Conservation (phyloP, 1,284 basidiomycete species). For the Neotropicomus parvogracilis region DNA sequence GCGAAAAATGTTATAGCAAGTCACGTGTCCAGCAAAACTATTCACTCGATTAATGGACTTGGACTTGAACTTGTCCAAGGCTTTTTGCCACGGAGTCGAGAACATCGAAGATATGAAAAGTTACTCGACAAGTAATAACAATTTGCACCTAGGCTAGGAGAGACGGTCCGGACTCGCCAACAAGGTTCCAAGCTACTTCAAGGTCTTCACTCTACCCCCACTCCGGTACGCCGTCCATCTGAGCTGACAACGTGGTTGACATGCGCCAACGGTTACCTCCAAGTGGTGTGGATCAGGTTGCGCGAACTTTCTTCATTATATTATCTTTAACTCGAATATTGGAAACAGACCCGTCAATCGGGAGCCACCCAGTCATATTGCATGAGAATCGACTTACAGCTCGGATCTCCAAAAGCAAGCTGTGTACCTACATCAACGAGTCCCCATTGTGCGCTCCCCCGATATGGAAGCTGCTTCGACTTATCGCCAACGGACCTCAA, state of each 20-base stretch:
- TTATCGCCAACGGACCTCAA: slow-evolving; percentile 13
- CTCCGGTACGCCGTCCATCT: slow-evolving; percentile 4
- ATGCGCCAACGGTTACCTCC: slow-evolving; percentile 16
- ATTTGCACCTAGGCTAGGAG: neutral
- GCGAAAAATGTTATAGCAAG: slow-evolving; percentile 11
- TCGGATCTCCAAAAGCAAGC: slow-evolving; percentile 8
- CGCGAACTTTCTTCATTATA: neutral
- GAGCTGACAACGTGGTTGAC: slow-evolving; percentile 18
- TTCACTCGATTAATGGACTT: too few species aligned
- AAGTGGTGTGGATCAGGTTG: slow-evolving; percentile 6
- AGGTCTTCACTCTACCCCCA: neutral
- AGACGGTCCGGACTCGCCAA: slow-evolving; percentile 4
- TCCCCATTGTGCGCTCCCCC: neutral
- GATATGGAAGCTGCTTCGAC: slow-evolving; percentile 13
- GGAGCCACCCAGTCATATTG: neutral
- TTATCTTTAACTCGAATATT: slow-evolving; percentile 1
- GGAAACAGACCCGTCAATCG: neutral
- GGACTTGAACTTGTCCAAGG: too few species aligned
- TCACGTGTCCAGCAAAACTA: slow-evolving; percentile 23
- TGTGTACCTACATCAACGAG: slow-evolving; percentile 4
- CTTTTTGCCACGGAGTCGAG: neutral
- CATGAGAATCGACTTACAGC: neutral
- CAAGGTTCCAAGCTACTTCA: neutral
- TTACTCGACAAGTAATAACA: slow-evolving; percentile 3
- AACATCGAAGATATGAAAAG: slow-evolving; percentile 1